phyloP scores from a whole-genome alignment of 73 alveolate genomes.

The Paramecium sexaurelia region DNA sequence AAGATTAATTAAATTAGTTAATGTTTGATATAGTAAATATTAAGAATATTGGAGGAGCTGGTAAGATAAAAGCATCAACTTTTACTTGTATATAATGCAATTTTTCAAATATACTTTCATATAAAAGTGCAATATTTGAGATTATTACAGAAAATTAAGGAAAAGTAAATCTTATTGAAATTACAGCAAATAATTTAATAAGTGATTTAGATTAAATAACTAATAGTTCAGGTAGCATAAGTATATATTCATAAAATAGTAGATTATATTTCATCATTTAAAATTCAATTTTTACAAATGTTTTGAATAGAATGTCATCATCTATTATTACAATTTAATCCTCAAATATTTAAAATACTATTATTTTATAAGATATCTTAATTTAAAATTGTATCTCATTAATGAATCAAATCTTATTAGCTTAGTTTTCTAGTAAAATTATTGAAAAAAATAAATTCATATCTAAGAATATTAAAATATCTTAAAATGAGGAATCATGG shows the following conservation, averaged over 20 bases:
- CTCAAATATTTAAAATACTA: neutral
- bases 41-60: neutral
- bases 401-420: neutral
- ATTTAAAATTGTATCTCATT: neutral
- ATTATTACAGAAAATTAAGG: neutral
- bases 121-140: neutral
- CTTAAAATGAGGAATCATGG: neutral
- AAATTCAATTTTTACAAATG: neutral
- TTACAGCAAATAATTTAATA: neutral
- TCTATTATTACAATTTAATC: neutral
- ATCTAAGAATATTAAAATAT: neutral
- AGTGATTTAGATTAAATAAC: neutral
- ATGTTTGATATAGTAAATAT: neutral
- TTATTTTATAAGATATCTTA: neutral
- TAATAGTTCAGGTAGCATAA: neutral
- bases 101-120: neutral
- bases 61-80: neutral
- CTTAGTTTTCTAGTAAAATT: neutral
- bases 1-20: neutral
- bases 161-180: neutral
- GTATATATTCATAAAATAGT: neutral
- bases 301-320: neutral
- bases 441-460: neutral
- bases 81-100: neutral
- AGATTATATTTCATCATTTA: neutral